phyloP scores from a whole-genome alignment of 2,329 filamentous ascomycete species.

The Fusarium sp. region DNA sequence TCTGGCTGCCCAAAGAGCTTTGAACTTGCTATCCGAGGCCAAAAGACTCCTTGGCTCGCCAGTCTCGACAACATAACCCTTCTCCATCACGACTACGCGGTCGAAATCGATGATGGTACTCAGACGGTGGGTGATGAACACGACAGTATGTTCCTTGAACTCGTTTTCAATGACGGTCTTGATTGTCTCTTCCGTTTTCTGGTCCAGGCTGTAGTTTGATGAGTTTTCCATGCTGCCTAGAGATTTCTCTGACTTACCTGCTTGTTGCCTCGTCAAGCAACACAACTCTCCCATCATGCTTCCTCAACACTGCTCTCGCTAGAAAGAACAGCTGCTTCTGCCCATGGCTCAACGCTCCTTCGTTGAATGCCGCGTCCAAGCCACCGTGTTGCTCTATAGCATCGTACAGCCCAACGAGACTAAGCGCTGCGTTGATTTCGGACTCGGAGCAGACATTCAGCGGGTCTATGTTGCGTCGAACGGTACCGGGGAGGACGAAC shows the following conservation, averaged over 20 bases:
- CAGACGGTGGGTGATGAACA: constrained; percentile 55
- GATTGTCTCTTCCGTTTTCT: constrained; percentile 49
- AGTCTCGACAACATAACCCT: constrained; percentile 42
- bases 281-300: constrained; percentile 52
- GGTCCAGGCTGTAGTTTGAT: constrained; percentile 47
- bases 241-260: constrained; percentile 42
- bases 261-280: constrained; percentile 58
- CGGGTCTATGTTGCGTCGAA: constrained; percentile 62
- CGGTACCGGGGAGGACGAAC: constrained; percentile 58
- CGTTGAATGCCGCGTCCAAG: constrained; percentile 51
- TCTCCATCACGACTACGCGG: constrained; percentile 45
- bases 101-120: constrained; percentile 56
- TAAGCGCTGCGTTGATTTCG: constrained; percentile 54
- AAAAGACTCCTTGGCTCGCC: constrained; percentile 43
- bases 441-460: constrained; percentile 46
- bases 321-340: constrained; percentile 64
- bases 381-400: constrained; percentile 54
- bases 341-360: constrained; percentile 55
- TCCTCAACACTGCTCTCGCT: constrained; percentile 58
- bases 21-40: constrained; percentile 35
- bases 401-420: constrained; percentile 56
- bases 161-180: constrained; percentile 48
- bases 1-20: constrained; percentile 47
- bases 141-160: constrained; percentile 62
- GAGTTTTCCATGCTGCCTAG: not conserved